A percentile compares a stretch with the other conserved stretches of the same genome.
These are phyloP conservation scores for Russula ochroleuca DNA, from an alignment of 768 basidiomycete genomes.

Conservation along the genomic window DNA sequence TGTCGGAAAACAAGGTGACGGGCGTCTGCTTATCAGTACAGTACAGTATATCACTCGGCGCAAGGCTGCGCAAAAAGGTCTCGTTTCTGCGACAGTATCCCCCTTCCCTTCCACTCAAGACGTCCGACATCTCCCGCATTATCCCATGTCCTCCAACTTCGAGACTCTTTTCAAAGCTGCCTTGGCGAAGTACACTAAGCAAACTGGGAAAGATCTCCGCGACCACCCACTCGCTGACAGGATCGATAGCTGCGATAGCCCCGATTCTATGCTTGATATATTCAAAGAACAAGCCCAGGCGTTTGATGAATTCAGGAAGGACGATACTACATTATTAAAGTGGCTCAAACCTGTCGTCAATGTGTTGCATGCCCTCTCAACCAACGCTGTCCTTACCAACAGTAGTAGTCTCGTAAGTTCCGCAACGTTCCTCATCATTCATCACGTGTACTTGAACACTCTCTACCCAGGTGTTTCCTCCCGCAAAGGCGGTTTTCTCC, in stretches of 20 bases:
- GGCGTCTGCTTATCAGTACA: not conserved
- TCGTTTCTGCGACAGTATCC: no score
- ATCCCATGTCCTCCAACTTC: constrained; percentile 3
- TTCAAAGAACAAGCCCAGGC: not conserved
- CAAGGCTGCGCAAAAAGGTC: no score
- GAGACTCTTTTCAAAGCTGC: not conserved
- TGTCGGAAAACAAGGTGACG: no score
- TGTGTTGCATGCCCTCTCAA: not conserved
- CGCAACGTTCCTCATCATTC: not conserved
- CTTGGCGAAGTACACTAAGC: not conserved
- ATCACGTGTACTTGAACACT: no score
- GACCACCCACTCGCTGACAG: not conserved
- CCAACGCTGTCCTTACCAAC: not conserved
- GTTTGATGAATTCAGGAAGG: not conserved
- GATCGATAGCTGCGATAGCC: not conserved
- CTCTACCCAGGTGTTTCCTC: not conserved
- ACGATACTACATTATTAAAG: not conserved
- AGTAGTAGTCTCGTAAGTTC: not conserved
- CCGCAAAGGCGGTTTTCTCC: not conserved
- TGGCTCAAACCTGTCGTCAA: not conserved
- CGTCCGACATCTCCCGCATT: not conserved
- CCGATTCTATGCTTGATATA: not conserved
- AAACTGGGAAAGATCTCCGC: not conserved
- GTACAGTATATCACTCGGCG: no score
- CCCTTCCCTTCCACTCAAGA: not conserved